phyloP scores from a whole-genome alignment of 2,329 filamentous ascomycete genomes.

The Pseudogymnoascus sp. region DNA sequence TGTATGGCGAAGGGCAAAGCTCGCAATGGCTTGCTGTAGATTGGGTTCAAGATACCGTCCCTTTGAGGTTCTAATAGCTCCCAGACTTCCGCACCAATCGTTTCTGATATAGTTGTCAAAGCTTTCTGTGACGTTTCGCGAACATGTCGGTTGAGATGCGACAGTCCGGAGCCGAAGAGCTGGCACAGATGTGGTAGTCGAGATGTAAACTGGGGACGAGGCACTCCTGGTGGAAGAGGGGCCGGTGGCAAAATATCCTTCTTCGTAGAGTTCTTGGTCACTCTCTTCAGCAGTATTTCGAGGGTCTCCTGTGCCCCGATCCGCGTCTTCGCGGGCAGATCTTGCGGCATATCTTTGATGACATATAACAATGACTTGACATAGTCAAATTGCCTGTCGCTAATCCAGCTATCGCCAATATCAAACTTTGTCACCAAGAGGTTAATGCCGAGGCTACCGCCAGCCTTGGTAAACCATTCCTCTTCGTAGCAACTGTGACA shows the following conservation, averaged over 20 bases:
- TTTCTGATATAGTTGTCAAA: constrained; percentile 73
- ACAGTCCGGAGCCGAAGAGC: constrained; percentile 79
- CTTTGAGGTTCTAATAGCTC: constrained; percentile 87
- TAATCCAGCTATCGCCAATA: constrained; percentile 77
- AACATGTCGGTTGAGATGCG: constrained; percentile 93
- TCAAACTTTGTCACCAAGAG: constrained; percentile 79
- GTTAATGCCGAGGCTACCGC: constrained; percentile 83
- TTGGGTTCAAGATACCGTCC: constrained; percentile 79
- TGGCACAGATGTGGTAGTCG: constrained; percentile 72
- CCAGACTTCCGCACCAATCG: constrained; percentile 71
- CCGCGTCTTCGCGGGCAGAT: constrained; percentile 84
- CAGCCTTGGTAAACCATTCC: constrained; percentile 97
- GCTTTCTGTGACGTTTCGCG: constrained; percentile 78
- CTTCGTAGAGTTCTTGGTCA: constrained; percentile 72
- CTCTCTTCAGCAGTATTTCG: constrained; percentile 68
- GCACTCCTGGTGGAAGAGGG: constrained; percentile 49
- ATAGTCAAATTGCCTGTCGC: constrained; percentile 77
- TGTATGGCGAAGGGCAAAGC: constrained; percentile 91
- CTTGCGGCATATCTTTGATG: constrained; percentile 94
- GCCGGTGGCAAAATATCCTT: constrained; percentile 57
- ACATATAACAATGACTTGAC: constrained; percentile 91
- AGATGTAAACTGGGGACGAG: constrained; percentile 53
- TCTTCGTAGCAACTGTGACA: constrained; percentile 95
- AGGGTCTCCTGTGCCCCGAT: constrained; percentile 77
- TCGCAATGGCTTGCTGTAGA: constrained; percentile 90